phyloP scores from a whole-genome alignment of 148 eudicot species.

The Amaranthus palmeri region DNA sequence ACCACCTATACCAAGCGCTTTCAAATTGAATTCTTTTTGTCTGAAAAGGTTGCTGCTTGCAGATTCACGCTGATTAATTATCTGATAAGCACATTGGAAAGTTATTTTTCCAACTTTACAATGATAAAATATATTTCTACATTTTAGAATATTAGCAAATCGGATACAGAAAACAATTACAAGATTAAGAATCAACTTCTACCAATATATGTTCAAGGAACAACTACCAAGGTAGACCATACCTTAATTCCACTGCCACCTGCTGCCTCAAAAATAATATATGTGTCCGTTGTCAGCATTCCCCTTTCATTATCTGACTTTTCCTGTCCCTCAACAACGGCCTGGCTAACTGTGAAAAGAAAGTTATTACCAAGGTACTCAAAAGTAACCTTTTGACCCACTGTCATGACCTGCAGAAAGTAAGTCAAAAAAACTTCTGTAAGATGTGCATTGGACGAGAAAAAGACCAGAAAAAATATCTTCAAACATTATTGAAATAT shows the following conservation, averaged over 20 bases:
- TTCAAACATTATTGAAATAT: not conserved
- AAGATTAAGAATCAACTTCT: not conserved
- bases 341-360: constrained; percentile 74
- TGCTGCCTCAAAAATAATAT: constrained; percentile 80
- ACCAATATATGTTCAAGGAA: not conserved
- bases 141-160: not conserved
- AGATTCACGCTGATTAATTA: constrained; percentile 88
- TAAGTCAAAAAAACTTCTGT: constrained; percentile 9
- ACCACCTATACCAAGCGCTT: constrained; percentile 92
- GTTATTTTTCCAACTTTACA: constrained; percentile 5
- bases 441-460: constrained; percentile 1
- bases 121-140: constrained; percentile 6
- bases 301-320: constrained; percentile 69
- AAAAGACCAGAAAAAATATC: constrained; percentile 2
- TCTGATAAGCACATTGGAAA: constrained; percentile 30
- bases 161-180: constrained; percentile 5
- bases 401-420: constrained; percentile 73
- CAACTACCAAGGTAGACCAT: not conserved
- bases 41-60: constrained; percentile 89
- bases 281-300: constrained; percentile 69
- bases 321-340: constrained; percentile 65
- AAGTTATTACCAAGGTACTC: constrained; percentile 81
- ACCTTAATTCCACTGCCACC: constrained; percentile 91
- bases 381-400: constrained; percentile 76
- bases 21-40: constrained; percentile 90